Conservation (phyloP, 176 grass and related monocot genomes). For the Coix lacrymajobi region DNA sequence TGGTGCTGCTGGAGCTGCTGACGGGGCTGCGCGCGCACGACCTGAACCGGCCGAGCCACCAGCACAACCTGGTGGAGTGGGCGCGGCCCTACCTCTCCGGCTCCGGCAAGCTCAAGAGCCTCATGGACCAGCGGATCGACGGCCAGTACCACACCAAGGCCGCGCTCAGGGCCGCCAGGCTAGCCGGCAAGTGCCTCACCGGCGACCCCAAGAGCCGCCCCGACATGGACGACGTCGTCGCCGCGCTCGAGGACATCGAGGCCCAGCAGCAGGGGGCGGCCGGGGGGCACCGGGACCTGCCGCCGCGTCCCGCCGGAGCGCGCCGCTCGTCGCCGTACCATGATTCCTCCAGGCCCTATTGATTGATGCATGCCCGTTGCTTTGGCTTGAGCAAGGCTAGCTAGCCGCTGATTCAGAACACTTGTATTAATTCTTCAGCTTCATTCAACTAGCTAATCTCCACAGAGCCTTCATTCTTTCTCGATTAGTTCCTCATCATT, state of each 20-base stretch:
- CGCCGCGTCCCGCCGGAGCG: not conserved
- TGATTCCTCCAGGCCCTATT: not conserved
- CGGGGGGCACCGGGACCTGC: conserved; percentile 23
- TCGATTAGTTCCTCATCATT: too few species aligned
- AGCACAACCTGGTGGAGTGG: conserved; percentile 71
- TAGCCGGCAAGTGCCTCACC: conserved; percentile 54
- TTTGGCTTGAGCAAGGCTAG: too few species aligned
- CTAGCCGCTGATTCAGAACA: not conserved
- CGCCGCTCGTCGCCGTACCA: not conserved
- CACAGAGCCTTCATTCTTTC: too few species aligned
- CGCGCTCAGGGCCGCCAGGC: conserved; percentile 42
- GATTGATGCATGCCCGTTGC: not conserved
- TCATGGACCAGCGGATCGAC: conserved; percentile 62
- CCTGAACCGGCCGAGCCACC: conserved; percentile 57
- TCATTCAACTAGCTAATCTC: not conserved
- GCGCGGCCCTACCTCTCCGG: conserved; percentile 44
- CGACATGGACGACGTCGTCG: conserved; percentile 63
- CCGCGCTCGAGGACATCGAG: conserved; percentile 58
- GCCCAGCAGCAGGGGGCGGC: conserved; percentile 1
- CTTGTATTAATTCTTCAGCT: not conserved
- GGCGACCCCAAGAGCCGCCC: conserved; percentile 63
- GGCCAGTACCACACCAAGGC: conserved; percentile 64
- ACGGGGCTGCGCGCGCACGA: conserved; percentile 77
- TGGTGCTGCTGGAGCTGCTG: conserved; percentile 72
- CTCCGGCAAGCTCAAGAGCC: conserved; percentile 43